Evolutionary conservation across 768 basidiomycete species (phyloP), one percentile per base, ranked within the genome.

Genomic region (Serendipita sp.): DNA sequence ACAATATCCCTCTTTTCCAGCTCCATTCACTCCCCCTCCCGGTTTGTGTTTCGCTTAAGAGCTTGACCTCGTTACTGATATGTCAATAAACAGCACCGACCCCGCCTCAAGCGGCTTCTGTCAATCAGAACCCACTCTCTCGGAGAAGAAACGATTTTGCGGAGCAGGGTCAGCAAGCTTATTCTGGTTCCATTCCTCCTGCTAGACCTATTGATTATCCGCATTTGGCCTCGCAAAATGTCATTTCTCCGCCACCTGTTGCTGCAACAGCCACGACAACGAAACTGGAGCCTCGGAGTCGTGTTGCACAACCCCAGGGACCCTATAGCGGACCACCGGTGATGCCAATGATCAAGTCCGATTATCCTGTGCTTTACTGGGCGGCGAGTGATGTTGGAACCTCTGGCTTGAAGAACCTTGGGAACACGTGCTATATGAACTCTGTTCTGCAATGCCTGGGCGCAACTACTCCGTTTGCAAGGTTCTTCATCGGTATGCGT

Each of bases 381-480:
- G 74, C 79, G 13, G 89, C 93, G 71, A 77, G 83, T 45, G 82
- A 86, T 67, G 84, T 93, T 64, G 87, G 86, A 28, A 84, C 84
- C 18, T 84, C 86, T 0, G 95, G 95, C 2, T 73, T 99, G 72
- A 94, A 94, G 81, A 99, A 99, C 72, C 72, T 98, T 66, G 86
- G 89, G 16, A 98, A 97, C 73, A 99, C 96, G 5, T 99, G 96
- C 73, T 99, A 98, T 72, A 98, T 98, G 92, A 98, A 98, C 73
- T 90, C 96, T 35, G 93, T 92, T 3, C 83, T 99, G 15, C 96
- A 99, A 74, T 99, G 96, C 73, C 77, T 99, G 71, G 92, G 86
- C 72, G 94, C 94, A 0, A 96, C 95, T 0, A 83, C 89, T 4
- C 95, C 95, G 0, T 95, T 99, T 73, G 83, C 93, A 35, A 80